Percentiles rank a stretch among this genome's conserved stretches.
Evolutionary conservation across 495 filamentous ascomycete species (phyloP).

Genomic region (Aspergillus saccharolyticus): DNA sequence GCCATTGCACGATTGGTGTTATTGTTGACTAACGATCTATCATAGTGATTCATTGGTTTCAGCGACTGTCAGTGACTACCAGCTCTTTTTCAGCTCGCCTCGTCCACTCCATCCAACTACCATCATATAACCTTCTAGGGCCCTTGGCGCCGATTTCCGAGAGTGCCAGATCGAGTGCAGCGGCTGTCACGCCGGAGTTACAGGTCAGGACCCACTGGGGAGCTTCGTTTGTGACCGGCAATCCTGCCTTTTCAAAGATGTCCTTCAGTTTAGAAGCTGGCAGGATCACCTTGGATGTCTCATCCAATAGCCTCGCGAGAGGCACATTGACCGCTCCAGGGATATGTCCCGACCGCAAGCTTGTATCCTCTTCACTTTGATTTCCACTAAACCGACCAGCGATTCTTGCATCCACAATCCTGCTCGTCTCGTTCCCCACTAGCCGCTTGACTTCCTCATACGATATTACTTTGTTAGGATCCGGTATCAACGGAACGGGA

Average conservation of each 20-base stretch:
- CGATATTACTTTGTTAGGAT: conserved; percentile 10
- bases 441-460: conserved; percentile 19
- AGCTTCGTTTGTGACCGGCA: neutral
- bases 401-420: conserved; percentile 23
- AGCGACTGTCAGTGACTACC: conserved; percentile 1
- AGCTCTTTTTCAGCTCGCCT: conserved; percentile 15
- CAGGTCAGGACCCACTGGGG: conserved; percentile 22
- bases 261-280: conserved; percentile 11
- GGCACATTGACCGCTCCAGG: conserved; percentile 28
- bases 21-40: neutral
- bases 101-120: conserved; percentile 35
- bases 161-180: conserved; percentile 26
- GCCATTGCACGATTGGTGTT: neutral
- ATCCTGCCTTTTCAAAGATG: conserved; percentile 20
- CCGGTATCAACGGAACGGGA: neutral
- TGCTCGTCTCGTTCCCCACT: neutral
- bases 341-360: conserved; percentile 29
- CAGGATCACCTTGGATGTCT: conserved; percentile 14
- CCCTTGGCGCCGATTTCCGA: conserved; percentile 14
- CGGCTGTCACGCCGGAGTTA: conserved; percentile 32
- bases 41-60: neutral
- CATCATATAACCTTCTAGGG: conserved; percentile 28
- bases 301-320: conserved; percentile 19
- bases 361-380: conserved; percentile 7
- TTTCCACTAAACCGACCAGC: conserved; percentile 18